These are phyloP conservation scores for Anisodus acutangulus DNA, from an alignment of 257 asterid genomes.

Conservation along the genomic window DNA sequence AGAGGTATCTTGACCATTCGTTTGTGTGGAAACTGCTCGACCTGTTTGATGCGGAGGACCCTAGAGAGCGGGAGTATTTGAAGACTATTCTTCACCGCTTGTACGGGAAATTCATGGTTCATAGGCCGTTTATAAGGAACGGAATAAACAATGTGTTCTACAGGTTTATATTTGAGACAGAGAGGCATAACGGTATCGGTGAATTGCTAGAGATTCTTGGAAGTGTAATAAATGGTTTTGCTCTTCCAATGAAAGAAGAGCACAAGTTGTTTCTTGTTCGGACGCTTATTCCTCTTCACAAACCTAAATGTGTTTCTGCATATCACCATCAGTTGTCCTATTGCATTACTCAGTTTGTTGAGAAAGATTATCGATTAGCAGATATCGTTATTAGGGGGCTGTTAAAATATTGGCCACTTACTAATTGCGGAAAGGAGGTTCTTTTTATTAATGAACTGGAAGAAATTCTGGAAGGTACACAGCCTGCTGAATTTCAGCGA, in stretches of 20 bases:
- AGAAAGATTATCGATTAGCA: constrained; percentile 83
- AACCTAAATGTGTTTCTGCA: constrained; percentile 62
- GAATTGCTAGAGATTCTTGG: constrained; percentile 92
- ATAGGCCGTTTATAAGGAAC: constrained; percentile 87
- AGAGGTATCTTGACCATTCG: constrained; percentile 83
- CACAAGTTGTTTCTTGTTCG: constrained; percentile 83
- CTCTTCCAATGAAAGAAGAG: constrained; percentile 94
- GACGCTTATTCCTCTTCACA: constrained; percentile 84
- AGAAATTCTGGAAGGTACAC: constrained; percentile 82
- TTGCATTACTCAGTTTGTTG: constrained; percentile 80
- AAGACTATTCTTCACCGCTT: constrained; percentile 89
- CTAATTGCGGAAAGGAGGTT: constrained; percentile 88
- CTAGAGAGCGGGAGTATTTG: constrained; percentile 88
- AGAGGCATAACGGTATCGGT: constrained; percentile 72
- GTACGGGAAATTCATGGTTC: constrained; percentile 94
- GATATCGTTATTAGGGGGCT: constrained; percentile 73
- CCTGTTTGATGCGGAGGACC: constrained; percentile 83
- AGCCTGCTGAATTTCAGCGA: constrained; percentile 76
- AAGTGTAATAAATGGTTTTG: constrained; percentile 85
- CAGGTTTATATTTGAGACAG: constrained; percentile 82
- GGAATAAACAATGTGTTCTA: constrained; percentile 77
- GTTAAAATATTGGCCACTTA: constrained; percentile 88
- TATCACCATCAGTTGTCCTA: constrained; percentile 85
- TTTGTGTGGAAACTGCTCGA: constrained; percentile 76
- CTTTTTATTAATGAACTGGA: constrained; percentile 87